Conservation (phyloP, 2,329 filamentous ascomycete genomes). For the Gyromitra esculenta region DNA sequence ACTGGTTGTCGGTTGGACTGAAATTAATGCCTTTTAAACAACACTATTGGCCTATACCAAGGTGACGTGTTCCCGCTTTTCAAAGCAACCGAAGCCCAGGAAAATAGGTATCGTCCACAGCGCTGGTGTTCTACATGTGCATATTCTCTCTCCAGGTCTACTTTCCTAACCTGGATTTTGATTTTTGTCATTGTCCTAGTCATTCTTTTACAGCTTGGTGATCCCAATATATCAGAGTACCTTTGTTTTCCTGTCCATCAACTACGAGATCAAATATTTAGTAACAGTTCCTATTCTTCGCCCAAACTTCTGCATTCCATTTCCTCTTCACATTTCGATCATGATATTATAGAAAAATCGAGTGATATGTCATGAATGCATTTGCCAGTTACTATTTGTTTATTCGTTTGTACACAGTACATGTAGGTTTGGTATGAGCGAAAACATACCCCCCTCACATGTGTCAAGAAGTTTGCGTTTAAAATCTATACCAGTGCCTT, state of each 20-base stretch:
- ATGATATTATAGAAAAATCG: background rate
- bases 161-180: too few relatives aligned
- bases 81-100: too few relatives aligned
- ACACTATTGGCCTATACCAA: background rate
- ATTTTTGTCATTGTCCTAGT: too few relatives aligned
- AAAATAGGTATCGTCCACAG: background rate
- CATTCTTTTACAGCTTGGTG: too few relatives aligned
- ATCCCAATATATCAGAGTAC: too few relatives aligned
- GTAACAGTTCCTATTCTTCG: background rate
- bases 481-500: too few relatives aligned
- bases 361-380: background rate
- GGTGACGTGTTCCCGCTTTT: background rate
- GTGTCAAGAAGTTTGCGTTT: too few relatives aligned
- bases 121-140: background rate
- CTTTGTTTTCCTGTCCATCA: too few relatives aligned
- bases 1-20: background rate
- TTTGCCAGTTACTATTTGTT: background rate
- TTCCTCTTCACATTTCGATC: background rate
- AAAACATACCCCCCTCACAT: too few relatives aligned
- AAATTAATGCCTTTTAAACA: background rate
- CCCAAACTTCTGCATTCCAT: background rate
- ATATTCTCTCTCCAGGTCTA: background rate
- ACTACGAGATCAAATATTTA: background rate
- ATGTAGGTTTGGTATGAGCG: too few relatives aligned
- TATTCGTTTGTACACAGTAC: too few relatives aligned